These are phyloP conservation scores for Jamesozyma lodderae DNA, from an alignment of 805 yeast species.

Conservation along the genomic window DNA sequence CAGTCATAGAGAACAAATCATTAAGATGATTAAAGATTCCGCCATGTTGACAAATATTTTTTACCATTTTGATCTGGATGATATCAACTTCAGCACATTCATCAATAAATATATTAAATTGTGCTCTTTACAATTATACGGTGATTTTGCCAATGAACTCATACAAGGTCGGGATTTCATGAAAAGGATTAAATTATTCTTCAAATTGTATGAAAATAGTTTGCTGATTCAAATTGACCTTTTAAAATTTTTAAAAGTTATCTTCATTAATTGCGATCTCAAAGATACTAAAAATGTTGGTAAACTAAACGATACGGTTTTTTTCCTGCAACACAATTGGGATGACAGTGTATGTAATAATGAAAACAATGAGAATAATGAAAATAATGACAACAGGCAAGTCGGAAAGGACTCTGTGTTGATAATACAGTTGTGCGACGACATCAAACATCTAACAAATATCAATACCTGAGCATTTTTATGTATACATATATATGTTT, in stretches of 20 bases:
- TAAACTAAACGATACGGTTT: constrained; percentile 6
- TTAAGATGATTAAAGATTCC: background rate
- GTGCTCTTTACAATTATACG: constrained; percentile 19
- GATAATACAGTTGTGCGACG: constrained; percentile 28
- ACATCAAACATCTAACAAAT: constrained; percentile 12
- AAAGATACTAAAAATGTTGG: constrained; percentile 1
- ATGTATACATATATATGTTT: too few relatives aligned
- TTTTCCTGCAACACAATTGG: constrained; percentile 22
- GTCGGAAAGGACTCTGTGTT: constrained; percentile 30
- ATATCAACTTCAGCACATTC: constrained; percentile 21
- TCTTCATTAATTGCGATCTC: constrained; percentile 19
- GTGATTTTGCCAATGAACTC: constrained; percentile 12
- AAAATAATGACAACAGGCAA: constrained; percentile 8
- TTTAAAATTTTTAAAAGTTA: constrained; percentile 24
- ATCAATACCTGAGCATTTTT: too few relatives aligned
- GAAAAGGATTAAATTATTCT: constrained; percentile 16
- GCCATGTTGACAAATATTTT: constrained; percentile 12
- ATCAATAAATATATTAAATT: constrained; percentile 21
- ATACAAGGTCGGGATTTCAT: constrained; percentile 13
- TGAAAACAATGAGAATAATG: constrained; percentile 1
- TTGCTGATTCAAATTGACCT: constrained; percentile 30
- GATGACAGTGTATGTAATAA: constrained; percentile 1
- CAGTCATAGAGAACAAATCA: background rate
- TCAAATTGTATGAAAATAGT: constrained; percentile 24
- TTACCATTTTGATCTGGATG: constrained; percentile 15